phyloP scores from a whole-genome alignment of 202 grass and related monocot genomes.

The Dendrocalamus latiflorus region DNA sequence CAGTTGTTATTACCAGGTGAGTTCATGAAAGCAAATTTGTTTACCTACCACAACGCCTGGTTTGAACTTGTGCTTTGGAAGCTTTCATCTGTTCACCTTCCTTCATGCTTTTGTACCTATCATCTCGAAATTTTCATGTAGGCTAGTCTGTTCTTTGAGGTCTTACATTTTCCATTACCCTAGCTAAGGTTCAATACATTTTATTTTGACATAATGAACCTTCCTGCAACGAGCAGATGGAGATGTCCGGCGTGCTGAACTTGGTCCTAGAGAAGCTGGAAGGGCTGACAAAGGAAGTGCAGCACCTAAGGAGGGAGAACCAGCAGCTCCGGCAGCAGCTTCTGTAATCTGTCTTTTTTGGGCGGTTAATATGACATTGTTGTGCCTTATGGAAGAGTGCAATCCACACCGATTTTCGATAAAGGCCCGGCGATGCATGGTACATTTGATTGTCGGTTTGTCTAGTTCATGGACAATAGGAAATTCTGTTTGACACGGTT shows the following conservation, averaged over 20 bases:
- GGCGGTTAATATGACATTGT: neutral
- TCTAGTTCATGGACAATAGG: constrained; percentile 3
- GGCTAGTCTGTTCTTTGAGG: neutral
- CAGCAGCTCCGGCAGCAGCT: constrained; percentile 72
- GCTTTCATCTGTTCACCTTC: neutral
- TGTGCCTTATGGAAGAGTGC: constrained; percentile 19
- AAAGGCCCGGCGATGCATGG: neutral
- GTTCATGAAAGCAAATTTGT: neutral
- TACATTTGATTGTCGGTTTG: constrained; percentile 26
- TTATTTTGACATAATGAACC: neutral
- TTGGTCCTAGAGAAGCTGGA: constrained; percentile 75
- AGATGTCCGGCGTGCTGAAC: constrained; percentile 55
- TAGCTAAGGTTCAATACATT: neutral
- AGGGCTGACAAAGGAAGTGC: constrained; percentile 80
- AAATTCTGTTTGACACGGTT: constrained; percentile 22
- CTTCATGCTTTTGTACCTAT: neutral
- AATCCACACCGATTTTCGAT: neutral
- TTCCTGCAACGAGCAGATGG: constrained; percentile 44
- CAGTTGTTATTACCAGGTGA: neutral
- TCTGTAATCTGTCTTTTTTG: constrained; percentile 30
- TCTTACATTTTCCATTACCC: neutral
- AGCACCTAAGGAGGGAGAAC: constrained; percentile 79
- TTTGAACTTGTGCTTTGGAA: neutral
- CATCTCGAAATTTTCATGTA: neutral
- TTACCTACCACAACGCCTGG: neutral